These are phyloP conservation scores for Galerina marginata DNA, from an alignment of 768 basidiomycete species.

Conservation along the genomic window DNA sequence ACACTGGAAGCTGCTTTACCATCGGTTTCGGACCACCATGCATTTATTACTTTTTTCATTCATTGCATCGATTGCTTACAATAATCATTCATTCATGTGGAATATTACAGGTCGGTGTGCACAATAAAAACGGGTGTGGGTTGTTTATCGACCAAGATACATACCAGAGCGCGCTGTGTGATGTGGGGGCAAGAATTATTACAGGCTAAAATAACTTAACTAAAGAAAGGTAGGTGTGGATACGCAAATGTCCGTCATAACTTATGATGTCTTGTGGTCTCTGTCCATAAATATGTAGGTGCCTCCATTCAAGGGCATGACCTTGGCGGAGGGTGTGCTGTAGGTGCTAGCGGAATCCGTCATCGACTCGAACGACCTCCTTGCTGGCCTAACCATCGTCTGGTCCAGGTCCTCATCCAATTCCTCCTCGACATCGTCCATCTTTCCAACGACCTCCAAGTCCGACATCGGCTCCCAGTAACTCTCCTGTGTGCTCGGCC, in stretches of 20 bases:
- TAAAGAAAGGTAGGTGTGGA: slow-evolving; percentile 12
- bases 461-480: slow-evolving; percentile 3
- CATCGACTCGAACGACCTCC: slow-evolving; percentile 5
- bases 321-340: slow-evolving; percentile 11
- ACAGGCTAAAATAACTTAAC: background rate
- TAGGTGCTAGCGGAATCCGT: slow-evolving; percentile 13
- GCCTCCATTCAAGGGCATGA: background rate
- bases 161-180: background rate
- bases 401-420: background rate
- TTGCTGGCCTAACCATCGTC: background rate
- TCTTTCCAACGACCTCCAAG: slow-evolving; percentile 8
- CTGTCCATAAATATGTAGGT: slow-evolving; percentile 13
- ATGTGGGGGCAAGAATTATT: too few relatives aligned
- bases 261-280: slow-evolving; percentile 12
- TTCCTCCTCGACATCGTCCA: slow-evolving; percentile 4
- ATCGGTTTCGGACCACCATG: background rate
- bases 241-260: slow-evolving; percentile 1
- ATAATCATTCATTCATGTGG: slow-evolving; percentile 11
- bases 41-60: background rate
- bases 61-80: slow-evolving; percentile 3
- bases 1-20: background rate
- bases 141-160: slow-evolving; percentile 6
- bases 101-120: slow-evolving; percentile 5
- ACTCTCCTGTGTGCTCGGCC: background rate
- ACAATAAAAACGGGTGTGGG: background rate